Base-by-base conservation (phyloP, 768 basidiomycete species). In the Polyporus arcularius region DNA sequence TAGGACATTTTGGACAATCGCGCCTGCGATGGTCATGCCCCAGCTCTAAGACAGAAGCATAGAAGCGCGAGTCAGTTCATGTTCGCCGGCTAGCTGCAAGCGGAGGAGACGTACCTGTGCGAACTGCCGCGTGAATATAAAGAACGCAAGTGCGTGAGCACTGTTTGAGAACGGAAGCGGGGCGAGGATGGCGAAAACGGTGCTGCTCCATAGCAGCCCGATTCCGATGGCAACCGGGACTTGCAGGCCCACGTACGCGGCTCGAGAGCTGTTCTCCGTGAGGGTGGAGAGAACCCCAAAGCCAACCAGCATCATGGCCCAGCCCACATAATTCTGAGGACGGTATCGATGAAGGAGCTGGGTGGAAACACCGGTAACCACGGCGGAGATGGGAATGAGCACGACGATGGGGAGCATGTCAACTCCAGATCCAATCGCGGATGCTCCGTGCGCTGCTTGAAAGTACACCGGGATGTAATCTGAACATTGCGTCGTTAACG, bases 381-480 rank as follows among this genome's bases (percentile, higher is more conserved):
- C 71, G 0, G 74, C 74, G 32, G 72, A 55, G 1, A 79, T 77
- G 0, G 79, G 76, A 15, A 78, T 66, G 16, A 71, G 54, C 43
- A 78, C 69, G 7, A 71, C 65, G 16, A 64, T 28, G 1, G 69
- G 66, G 38, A 83, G 72, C 6, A 77, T 40, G 39, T 76, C 69
- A 16, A 80, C 71, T 4, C 78, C 77, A 8, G 74, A 73, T 0
- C 68, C 69, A 45, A 78, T 65, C 0, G 81, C 75, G 0, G 75
- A 72, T 10, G 70, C 72, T 3, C 66, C 72, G 52, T 74, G 73
- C 55, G 72, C 73, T 0, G 79, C 79, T 65, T 82, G 82, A 66
- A 78, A 81, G 63, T 77, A 82, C 6, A 79, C 75, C 8, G 79
- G 78, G 3, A 81, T 53, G 63, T 78, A 82, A 58, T 74, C 72